A percentile compares a stretch with the other conserved stretches of the same genome.
phyloP scores from a whole-genome alignment of 768 basidiomycete species.

The Lactifluus subvellereus region DNA sequence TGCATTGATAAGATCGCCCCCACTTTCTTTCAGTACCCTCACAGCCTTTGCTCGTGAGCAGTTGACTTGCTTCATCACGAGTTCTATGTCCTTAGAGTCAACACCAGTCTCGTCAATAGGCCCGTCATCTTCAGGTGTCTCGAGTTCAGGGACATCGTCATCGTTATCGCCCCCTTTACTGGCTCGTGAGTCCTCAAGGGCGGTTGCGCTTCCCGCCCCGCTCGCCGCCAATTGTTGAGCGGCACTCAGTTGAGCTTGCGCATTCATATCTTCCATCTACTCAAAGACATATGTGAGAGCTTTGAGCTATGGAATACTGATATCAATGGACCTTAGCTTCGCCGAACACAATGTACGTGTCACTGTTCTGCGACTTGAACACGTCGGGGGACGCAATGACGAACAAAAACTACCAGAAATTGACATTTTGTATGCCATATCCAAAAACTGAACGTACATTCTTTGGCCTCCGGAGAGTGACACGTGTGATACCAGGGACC shows the following conservation, averaged over 20 bases:
- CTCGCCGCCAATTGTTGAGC: slow-evolving; percentile 69
- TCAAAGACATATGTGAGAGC: background rate
- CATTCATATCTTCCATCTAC: slow-evolving; percentile 85
- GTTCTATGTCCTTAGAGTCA: slow-evolving; percentile 91
- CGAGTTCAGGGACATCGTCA: slow-evolving; percentile 80
- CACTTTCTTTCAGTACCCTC: slow-evolving; percentile 81
- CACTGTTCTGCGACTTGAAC: slow-evolving; percentile 95
- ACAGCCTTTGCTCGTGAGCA: slow-evolving; percentile 92
- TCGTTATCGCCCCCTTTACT: slow-evolving; percentile 57
- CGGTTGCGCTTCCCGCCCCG: slow-evolving; percentile 41
- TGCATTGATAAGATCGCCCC: slow-evolving; percentile 93
- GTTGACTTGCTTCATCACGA: slow-evolving; percentile 87
- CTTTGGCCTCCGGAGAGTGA: slow-evolving; percentile 91
- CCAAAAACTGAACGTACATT: slow-evolving; percentile 51
- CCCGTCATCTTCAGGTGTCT: slow-evolving; percentile 75
- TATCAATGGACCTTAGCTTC: slow-evolving; percentile 71
- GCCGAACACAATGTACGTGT: slow-evolving; percentile 98
- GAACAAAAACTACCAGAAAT: slow-evolving; percentile 62
- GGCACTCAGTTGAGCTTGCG: slow-evolving; percentile 67
- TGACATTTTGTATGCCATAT: background rate
- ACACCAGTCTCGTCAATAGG: slow-evolving; percentile 82
- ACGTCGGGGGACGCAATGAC: slow-evolving; percentile 93
- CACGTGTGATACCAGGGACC: slow-evolving; percentile 89
- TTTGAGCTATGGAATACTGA: background rate
- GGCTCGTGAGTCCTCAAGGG: slow-evolving; percentile 46